Evolutionary conservation across 169 alveolate species (phyloP).

Genomic region (Plasmodium coatneyi): DNA sequence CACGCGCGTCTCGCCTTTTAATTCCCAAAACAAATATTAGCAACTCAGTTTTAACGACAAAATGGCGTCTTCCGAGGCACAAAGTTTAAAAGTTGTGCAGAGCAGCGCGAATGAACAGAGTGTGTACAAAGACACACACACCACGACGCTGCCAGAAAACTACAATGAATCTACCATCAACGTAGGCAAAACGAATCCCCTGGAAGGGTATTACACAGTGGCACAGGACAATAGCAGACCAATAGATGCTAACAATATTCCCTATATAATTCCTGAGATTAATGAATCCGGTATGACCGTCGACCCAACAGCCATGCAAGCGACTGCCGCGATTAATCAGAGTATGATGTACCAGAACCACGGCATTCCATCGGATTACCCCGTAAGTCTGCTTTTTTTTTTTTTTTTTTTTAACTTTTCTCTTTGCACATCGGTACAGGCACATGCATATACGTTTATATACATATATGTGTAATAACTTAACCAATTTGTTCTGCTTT

Average conservation of each 20-base stretch:
- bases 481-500: constrained; percentile 5
- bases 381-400: constrained; percentile 28
- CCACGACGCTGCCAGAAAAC: constrained; percentile 21
- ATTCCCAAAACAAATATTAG: constrained; percentile 19
- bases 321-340: constrained; percentile 71
- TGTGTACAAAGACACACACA: constrained; percentile 30
- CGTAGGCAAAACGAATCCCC: constrained; percentile 21
- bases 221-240: constrained; percentile 40
- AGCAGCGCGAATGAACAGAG: constrained; percentile 33
- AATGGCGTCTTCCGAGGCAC: constrained; percentile 48
- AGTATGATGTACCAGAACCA: constrained; percentile 71
- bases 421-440: not conserved
- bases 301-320: constrained; percentile 75
- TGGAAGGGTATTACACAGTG: constrained; percentile 53
- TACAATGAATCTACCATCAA: constrained; percentile 32
- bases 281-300: constrained; percentile 43
- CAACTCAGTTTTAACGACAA: constrained; percentile 9
- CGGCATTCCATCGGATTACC: constrained; percentile 65
- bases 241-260: constrained; percentile 54
- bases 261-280: constrained; percentile 50
- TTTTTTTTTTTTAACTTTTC: not conserved
- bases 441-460: not conserved
- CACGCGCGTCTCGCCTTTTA: constrained; percentile 2
- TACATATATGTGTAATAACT: not conserved
- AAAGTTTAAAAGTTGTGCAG: constrained; percentile 35